Base-by-base conservation (phyloP, 208 protist species). In the Phytomonas francai region DNA sequence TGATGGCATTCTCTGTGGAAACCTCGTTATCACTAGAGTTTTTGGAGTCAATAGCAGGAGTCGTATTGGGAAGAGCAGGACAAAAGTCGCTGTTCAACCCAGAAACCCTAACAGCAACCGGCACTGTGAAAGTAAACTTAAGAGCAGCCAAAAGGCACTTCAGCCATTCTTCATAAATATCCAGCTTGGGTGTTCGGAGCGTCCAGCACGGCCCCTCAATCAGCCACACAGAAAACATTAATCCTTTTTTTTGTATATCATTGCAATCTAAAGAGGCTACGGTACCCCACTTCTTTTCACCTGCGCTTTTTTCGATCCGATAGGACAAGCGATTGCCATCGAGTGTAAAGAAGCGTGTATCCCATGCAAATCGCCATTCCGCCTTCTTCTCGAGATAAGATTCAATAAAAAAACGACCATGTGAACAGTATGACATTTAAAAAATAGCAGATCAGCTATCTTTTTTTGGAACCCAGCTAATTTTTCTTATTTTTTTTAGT, bases 371-470 rank as follows among this genome's bases (percentile, higher is more conserved):
- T 12, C 81, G 76, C 88, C 88, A 94, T 67, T 88, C 81, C 71
- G 84, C 79, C 73, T 92, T 79, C 58, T 94, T 94, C 34, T 89
- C 83, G 28, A 92, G 76, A 76, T 76, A 92, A 0, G 71, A 77
- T 56, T 78, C 64, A 28, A 78, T 34, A 58, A 79, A 83, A n/a
- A 79, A 71, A 19, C 78, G 77, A 29, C 45, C 45, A 56, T 22
- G 45, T 22, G 45, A n/a, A n/a, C n/a, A n/a, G n/a, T n/a, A 36
- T 32, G 28, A 62, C 49, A 68, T 19, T 7, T 36, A 29, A 59
- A n/a, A 28, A 68, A 7, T 60, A 62, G 22, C 25, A 67, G 32
- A 42, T 11, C 14, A 36, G 58, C 25, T 42, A 64, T 33, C n/a
- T 28, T 59, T 12, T 59, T 33, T 28, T 14, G n/a, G 12, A 16